Conservation (phyloP, 345 rosid genomes). For the Eucalyptus guilfoylei region DNA sequence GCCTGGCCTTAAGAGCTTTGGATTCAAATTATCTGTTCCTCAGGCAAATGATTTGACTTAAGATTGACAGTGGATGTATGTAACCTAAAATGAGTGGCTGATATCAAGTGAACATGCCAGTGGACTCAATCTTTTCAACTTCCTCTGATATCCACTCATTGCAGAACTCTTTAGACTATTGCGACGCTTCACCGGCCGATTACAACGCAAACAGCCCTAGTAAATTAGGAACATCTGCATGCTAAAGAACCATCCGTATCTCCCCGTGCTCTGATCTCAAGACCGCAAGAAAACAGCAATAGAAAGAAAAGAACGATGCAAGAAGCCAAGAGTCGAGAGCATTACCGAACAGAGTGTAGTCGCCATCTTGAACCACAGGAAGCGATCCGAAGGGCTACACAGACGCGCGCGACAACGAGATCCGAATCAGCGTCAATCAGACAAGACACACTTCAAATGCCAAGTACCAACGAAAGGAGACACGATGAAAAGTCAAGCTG, state of each 20-base stretch:
- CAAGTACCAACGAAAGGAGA: background rate
- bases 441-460: background rate
- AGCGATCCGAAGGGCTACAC: slow-evolving; percentile 60
- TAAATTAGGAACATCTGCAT: background rate
- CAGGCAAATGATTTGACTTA: background rate
- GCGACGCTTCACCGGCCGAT: background rate
- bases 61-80: background rate
- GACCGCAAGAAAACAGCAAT: background rate
- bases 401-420: background rate
- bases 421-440: background rate
- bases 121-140: background rate
- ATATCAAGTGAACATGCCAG: background rate
- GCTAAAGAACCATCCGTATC: background rate
- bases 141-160: background rate
- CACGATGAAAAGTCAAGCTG: background rate
- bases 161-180: background rate
- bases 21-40: background rate
- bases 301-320: background rate
- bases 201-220: background rate
- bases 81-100: background rate
- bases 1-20: background rate
- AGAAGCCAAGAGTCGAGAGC: background rate
- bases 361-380: slow-evolving; percentile 64
- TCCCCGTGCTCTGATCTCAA: background rate
- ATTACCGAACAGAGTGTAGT: slow-evolving; percentile 49